These are phyloP conservation scores for Phaeophleospora eucalypticola DNA, from an alignment of 2,329 filamentous ascomycete genomes.

Conservation along the genomic window DNA sequence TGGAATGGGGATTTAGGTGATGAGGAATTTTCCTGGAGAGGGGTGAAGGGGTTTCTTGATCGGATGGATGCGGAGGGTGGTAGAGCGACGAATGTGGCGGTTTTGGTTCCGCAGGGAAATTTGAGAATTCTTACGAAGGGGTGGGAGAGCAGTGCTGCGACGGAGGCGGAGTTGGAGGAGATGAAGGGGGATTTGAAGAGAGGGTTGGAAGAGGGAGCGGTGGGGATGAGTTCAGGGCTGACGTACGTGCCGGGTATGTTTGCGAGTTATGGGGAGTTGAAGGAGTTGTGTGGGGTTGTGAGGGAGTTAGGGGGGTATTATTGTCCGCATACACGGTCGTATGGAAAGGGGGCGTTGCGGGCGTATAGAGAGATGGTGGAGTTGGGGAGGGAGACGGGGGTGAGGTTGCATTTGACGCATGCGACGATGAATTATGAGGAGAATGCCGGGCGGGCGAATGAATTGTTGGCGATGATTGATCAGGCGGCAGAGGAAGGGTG, in stretches of 20 bases:
- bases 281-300: constrained; percentile 24
- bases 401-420: constrained; percentile 28
- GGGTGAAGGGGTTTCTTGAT: constrained; percentile 25
- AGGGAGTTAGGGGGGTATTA: constrained; percentile 27
- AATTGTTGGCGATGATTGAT: constrained; percentile 27
- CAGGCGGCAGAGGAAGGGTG: constrained; percentile 21
- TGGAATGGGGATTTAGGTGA: constrained; percentile 29
- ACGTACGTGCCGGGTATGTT: constrained; percentile 30
- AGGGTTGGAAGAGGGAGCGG: constrained; percentile 24
- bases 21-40: constrained; percentile 26
- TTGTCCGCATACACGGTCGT: constrained; percentile 27
- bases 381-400: constrained; percentile 25
- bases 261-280: constrained; percentile 23
- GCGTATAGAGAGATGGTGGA: constrained; percentile 28
- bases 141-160: constrained; percentile 22
- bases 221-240: constrained; percentile 27
- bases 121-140: constrained; percentile 27
- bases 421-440: constrained; percentile 29
- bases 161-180: constrained; percentile 18
- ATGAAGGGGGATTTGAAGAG: constrained; percentile 22
- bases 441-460: constrained; percentile 26
- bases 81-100: constrained; percentile 26
- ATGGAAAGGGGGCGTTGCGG: constrained; percentile 27
- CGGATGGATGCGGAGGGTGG: constrained; percentile 22
- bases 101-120: constrained; percentile 29